Evolutionary conservation across 176 grass and related monocot genomes (phyloP).

Genomic region (Paspalum notatum): DNA sequence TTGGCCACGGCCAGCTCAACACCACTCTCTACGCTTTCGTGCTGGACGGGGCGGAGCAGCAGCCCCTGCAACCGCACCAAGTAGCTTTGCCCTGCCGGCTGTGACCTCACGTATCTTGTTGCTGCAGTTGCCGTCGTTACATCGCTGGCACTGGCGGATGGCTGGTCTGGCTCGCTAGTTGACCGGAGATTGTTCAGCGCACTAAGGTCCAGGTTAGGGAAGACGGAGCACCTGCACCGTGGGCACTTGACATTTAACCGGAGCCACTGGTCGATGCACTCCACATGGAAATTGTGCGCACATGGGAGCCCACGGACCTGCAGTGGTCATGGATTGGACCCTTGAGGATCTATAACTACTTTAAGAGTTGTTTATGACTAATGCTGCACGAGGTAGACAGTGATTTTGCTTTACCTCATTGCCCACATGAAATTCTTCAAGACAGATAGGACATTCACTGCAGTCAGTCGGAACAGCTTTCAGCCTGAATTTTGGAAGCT

Average conservation of each 20-base stretch:
- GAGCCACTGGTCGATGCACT: conserved; percentile 96
- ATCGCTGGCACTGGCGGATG: conserved; percentile 48
- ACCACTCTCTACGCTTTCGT: conserved; percentile 37
- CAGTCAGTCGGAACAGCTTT: conserved; percentile 94
- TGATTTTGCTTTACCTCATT: conserved; percentile 62
- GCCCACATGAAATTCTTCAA: conserved; percentile 90
- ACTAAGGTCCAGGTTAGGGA: conserved; percentile 93
- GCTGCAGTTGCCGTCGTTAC: conserved; percentile 45
- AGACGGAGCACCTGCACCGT: conserved; percentile 89
- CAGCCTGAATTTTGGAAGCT: conserved; percentile 90
- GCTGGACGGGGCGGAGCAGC: conserved; percentile 52
- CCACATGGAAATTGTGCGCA: conserved; percentile 96
- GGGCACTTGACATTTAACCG: conserved; percentile 94
- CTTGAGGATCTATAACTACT: not conserved
- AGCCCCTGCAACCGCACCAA: conserved; percentile 71
- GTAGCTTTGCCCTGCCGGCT: conserved; percentile 59
- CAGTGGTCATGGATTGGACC: not conserved
- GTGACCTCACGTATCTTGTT: conserved; percentile 47
- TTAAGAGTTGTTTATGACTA: too few species aligned
- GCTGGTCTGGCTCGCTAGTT: conserved; percentile 48
- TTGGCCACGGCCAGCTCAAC: not conserved
- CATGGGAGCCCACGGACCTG: conserved; percentile 94
- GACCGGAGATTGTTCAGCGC: conserved; percentile 82
- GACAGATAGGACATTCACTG: conserved; percentile 94
- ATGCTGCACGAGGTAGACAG: too few species aligned